These are phyloP conservation scores for Hamigera avellanea DNA, from an alignment of 495 filamentous ascomycete species.

Conservation along the genomic window DNA sequence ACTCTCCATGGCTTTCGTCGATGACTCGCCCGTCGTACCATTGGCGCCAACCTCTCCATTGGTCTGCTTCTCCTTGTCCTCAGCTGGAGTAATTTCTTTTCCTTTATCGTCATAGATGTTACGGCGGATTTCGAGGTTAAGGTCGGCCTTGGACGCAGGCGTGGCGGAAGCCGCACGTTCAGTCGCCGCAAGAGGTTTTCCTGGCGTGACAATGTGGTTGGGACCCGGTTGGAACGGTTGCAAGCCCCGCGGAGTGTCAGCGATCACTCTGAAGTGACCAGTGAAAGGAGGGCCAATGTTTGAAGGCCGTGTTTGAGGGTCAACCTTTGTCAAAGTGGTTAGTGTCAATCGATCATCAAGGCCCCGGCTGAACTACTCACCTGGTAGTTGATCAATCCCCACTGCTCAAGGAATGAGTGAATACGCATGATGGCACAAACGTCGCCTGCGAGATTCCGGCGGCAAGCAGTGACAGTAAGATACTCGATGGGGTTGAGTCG, in stretches of 20 bases:
- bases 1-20: conserved; percentile 49
- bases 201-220: conserved; percentile 58
- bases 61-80: conserved; percentile 53
- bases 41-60: conserved; percentile 65
- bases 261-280: conserved; percentile 89
- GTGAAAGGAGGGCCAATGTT: conserved; percentile 95
- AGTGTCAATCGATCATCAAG: not conserved
- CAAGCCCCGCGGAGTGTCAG: conserved; percentile 87
- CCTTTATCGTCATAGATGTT: conserved; percentile 92
- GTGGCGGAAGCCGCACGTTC: conserved; percentile 63
- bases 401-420: conserved; percentile 96
- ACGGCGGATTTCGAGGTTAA: conserved; percentile 81
- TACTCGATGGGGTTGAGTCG: conserved; percentile 91
- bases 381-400: conserved; percentile 98
- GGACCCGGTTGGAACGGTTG: conserved; percentile 89
- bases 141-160: conserved; percentile 61
- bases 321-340: conserved; percentile 50
- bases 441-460: conserved; percentile 90
- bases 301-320: conserved; percentile 87
- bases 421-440: conserved; percentile 99
- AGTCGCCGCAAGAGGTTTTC: conserved; percentile 57
- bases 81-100: conserved; percentile 58
- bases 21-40: conserved; percentile 33
- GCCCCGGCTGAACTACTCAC: conserved; percentile 33
- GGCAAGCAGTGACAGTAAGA: conserved; percentile 92